Evolutionary conservation across 176 grass and related monocot species (phyloP), one percentile per base, ranked within the genome.

Genomic region (Microstegium vimineum): DNA sequence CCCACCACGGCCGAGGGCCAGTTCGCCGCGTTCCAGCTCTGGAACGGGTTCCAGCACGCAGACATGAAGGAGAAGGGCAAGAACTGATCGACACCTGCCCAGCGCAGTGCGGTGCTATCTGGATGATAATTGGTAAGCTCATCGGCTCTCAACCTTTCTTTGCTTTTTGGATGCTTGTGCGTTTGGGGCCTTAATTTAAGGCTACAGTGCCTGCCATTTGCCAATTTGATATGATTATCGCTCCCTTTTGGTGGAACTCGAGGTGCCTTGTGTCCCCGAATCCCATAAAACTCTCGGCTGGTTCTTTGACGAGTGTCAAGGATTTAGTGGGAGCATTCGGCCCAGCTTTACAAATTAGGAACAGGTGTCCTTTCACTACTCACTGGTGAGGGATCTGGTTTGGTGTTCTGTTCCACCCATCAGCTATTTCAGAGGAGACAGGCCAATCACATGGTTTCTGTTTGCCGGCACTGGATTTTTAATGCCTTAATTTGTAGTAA

Each of bases 21-120:
- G 71, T 86, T 91, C 61, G 75, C 87, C 63, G 82, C 83, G 18
- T 87, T 94, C 46, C 94, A 97, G 79, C 85, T 92, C 82, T 97
- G 89, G 86, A 87, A 97, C 65, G 91, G 94, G 5, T 90, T 84
- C 87, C 76, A 84, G 22, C 86, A 89, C 82, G 59, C 86, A 4
- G 92, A 94, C 45, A 62, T 94, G 28, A 97, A 97, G 87, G 94
- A 87, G 72, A 97, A 97, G 90, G 89, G 85, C 47, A 97, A 97
- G 71, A 89, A 87, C 79, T 97, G 87, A 92, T 85, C 74, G 59
- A 74, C 27, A 49, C 17, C 61, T 20, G 78, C 78, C 43, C 41
- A 85, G 28, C 52, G 52, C 66, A 1, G 72, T 10, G 30, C 84
- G 2, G 42, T 73, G 70, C 68, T 68, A 22, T 61, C 81, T 26